A percentile compares a stretch with the other conserved stretches of the same genome.
phyloP scores from a whole-genome alignment of 768 basidiomycete genomes.

The Austroboletus festivus region DNA sequence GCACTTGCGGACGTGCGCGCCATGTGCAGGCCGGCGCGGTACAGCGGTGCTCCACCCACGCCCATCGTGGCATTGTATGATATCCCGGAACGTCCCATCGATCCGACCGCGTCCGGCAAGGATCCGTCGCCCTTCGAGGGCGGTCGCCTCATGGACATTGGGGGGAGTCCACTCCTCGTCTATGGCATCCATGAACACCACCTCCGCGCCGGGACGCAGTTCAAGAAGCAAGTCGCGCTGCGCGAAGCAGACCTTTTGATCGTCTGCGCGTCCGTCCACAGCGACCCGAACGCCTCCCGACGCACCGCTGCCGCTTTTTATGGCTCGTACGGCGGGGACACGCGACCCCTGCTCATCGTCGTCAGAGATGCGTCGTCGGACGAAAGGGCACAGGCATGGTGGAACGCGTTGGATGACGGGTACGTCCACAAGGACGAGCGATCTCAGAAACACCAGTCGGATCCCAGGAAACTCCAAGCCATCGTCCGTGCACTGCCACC shows the following conservation, averaged over 20 bases:
- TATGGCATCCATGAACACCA: conserved; percentile 23
- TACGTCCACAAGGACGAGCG: conserved; percentile 3
- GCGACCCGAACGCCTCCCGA: conserved; percentile 4
- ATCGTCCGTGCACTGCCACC: conserved; percentile 25
- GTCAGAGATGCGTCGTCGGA: conserved; percentile 22
- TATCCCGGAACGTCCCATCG: conserved; percentile 7
- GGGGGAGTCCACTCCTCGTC: conserved; percentile 14
- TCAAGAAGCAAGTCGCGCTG: conserved; percentile 22
- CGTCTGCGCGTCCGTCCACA: conserved; percentile 16
- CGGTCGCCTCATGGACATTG: conserved; percentile 20
- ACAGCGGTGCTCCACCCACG: conserved; percentile 3
- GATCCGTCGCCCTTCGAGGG: conserved; percentile 17
- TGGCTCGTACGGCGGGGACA: conserved; percentile 24
- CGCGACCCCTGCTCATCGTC: conserved; percentile 24
- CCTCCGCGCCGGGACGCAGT: conserved; percentile 17
- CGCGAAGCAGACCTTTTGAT: conserved; percentile 28
- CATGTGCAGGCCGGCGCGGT: conserved; percentile 15
- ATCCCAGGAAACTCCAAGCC: conserved; percentile 11
- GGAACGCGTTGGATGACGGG: conserved; percentile 9
- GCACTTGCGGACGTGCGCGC: conserved; percentile 25
- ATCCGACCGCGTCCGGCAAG: conserved; percentile 10
- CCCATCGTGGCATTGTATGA: conserved; percentile 26
- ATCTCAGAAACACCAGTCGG: neutral
- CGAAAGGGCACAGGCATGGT: conserved; percentile 20
- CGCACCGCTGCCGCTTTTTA: conserved; percentile 15